Evolutionary conservation across 805 yeast species (phyloP).

Genomic region (Candida coquimbonensis): DNA sequence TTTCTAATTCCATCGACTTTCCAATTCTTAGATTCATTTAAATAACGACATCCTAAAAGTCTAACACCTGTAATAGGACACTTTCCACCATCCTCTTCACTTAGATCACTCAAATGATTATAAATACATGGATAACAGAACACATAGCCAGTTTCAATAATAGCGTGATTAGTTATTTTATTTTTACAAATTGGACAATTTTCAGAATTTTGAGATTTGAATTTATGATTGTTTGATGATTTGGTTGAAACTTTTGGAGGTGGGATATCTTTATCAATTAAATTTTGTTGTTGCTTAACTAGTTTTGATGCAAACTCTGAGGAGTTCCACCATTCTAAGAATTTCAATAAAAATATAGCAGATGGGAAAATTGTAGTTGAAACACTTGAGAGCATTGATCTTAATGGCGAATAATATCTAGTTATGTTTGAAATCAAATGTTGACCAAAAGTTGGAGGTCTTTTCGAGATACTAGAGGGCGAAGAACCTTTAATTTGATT

Average conservation of each 20-base stretch:
- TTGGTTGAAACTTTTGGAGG: slow-evolving; percentile 18
- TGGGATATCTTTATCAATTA: slow-evolving; percentile 42
- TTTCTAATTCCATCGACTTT: slow-evolving; percentile 69
- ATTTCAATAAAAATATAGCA: slow-evolving; percentile 73
- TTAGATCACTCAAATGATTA: slow-evolving; percentile 46
- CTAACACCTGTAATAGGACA: slow-evolving; percentile 80
- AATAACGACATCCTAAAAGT: slow-evolving; percentile 65
- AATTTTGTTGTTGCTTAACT: slow-evolving; percentile 39
- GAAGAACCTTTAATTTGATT: background rate
- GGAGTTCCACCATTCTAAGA: slow-evolving; percentile 90
- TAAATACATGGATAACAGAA: slow-evolving; percentile 85
- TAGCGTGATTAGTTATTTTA: slow-evolving; percentile 68
- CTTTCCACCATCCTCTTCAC: slow-evolving; percentile 48
- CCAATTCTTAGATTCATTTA: slow-evolving; percentile 54
- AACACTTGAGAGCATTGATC: slow-evolving; percentile 12
- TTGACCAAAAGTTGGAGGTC: slow-evolving; percentile 24
- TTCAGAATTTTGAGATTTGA: slow-evolving; percentile 26
- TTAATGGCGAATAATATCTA: slow-evolving; percentile 12
- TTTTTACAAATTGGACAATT: slow-evolving; percentile 67
- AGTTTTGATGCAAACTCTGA: slow-evolving; percentile 61
- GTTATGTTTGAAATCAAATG: slow-evolving; percentile 8
- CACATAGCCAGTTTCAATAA: slow-evolving; percentile 86
- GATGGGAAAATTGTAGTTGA: slow-evolving; percentile 57
- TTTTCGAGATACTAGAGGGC: background rate
- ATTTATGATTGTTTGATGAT: slow-evolving; percentile 4